A percentile compares a stretch with the other conserved stretches of the same genome.
Conservation (phyloP, 305 asterid genomes). For the Rubia occidens region DNA sequence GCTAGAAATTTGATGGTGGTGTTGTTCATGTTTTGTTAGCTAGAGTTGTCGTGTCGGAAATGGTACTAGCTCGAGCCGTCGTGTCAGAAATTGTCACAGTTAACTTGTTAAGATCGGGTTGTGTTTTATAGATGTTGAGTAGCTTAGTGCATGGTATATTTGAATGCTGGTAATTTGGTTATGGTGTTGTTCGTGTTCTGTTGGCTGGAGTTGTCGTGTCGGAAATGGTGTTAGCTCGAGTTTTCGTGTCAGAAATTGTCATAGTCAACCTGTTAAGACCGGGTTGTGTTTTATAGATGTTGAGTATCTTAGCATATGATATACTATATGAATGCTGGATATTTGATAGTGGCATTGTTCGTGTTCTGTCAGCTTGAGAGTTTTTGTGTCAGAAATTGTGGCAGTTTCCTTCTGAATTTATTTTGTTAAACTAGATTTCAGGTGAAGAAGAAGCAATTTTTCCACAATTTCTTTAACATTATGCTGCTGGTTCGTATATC, state of each 20-base stretch:
- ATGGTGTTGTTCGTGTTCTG: background rate
- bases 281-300: no score
- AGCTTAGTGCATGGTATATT: background rate
- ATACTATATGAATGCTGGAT: background rate
- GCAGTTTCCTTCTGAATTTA: background rate
- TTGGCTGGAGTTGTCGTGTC: background rate
- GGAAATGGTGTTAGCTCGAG: background rate
- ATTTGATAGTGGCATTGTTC: background rate
- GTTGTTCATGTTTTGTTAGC: background rate
- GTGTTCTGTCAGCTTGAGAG: background rate
- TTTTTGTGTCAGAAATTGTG: background rate
- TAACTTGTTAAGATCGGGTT: no score
- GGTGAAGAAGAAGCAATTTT: conserved; percentile 95
- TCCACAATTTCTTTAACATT: conserved; percentile 85
- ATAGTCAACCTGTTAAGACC: background rate
- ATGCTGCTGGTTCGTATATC: conserved; percentile 69
- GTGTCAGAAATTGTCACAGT: background rate
- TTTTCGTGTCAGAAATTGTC: background rate
- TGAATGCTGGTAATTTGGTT: background rate
- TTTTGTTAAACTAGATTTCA: conserved; percentile 6
- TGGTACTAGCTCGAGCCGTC: no score
- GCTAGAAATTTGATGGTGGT: background rate
- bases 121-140: no score
- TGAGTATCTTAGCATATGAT: background rate
- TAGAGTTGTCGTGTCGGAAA: background rate